phyloP scores from a whole-genome alignment of 2,329 filamentous ascomycete genomes.

The Cryphonectria carpinicola region DNA sequence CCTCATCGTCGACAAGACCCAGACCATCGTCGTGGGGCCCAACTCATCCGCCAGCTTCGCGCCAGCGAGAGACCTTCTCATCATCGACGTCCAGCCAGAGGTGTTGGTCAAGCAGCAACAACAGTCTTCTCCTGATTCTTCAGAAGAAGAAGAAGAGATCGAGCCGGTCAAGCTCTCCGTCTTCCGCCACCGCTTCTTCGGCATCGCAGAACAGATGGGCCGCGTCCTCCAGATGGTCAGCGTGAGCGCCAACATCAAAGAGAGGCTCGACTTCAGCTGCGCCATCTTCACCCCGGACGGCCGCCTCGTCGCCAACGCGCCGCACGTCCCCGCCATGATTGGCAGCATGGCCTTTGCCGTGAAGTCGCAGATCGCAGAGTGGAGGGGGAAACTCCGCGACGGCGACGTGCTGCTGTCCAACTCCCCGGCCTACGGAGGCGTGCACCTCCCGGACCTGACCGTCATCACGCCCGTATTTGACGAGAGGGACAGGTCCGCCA shows the following conservation, averaged over 20 bases:
- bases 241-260: conserved; percentile 53
- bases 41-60: conserved; percentile 38
- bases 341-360: conserved; percentile 47
- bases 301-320: conserved; percentile 44
- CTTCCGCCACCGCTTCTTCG: conserved; percentile 61
- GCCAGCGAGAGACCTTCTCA: conserved; percentile 40
- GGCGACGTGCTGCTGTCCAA: conserved; percentile 46
- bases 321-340: conserved; percentile 46
- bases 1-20: conserved; percentile 41
- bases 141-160: conserved; percentile 36
- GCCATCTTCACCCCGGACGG: conserved; percentile 46
- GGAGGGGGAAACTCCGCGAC: conserved; percentile 38
- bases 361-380: conserved; percentile 41
- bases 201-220: conserved; percentile 63
- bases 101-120: not conserved
- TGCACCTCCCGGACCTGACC: conserved; percentile 45
- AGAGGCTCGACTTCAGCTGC: conserved; percentile 48
- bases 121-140: not conserved
- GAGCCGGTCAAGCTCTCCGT: conserved; percentile 58
- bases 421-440: conserved; percentile 42
- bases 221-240: conserved; percentile 58
- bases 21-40: conserved; percentile 48
- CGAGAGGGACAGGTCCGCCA: conserved; percentile 27
- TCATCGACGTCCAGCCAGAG: conserved; percentile 39
- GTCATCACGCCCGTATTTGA: conserved; percentile 45